phyloP scores from a whole-genome alignment of 805 yeast genomes.

The Candida tallmaniae region DNA sequence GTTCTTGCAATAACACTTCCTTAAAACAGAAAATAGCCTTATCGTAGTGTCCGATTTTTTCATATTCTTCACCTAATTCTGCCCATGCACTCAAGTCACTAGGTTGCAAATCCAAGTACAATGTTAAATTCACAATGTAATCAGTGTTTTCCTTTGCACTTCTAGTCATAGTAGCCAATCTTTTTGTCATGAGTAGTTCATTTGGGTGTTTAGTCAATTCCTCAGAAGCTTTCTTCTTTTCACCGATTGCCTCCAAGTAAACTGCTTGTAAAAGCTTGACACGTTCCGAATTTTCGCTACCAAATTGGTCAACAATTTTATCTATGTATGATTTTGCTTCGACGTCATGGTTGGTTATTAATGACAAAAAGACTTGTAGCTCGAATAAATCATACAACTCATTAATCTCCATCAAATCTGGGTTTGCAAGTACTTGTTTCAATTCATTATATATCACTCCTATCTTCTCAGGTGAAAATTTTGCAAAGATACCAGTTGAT shows the following conservation, averaged over 20 bases:
- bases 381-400: constrained; percentile 58
- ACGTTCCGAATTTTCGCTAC: constrained; percentile 44
- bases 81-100: constrained; percentile 75
- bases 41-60: constrained; percentile 54
- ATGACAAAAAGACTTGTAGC: constrained; percentile 62
- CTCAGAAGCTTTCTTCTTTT: constrained; percentile 21
- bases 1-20: constrained; percentile 65
- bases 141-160: constrained; percentile 15
- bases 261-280: constrained; percentile 51
- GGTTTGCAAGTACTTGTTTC: constrained; percentile 21
- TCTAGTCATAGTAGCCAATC: constrained; percentile 33
- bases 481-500: constrained; percentile 46
- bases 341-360: constrained; percentile 57
- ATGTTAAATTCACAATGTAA: constrained; percentile 54
- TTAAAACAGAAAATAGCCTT: constrained; percentile 64
- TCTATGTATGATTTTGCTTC: constrained; percentile 69
- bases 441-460: constrained; percentile 38
- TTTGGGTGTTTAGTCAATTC: constrained; percentile 27
- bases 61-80: constrained; percentile 68
- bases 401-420: constrained; percentile 37
- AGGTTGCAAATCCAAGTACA: constrained; percentile 61
- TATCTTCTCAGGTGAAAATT: constrained; percentile 43
- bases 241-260: constrained; percentile 53
- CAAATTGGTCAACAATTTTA: constrained; percentile 63
- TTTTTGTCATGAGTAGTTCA: constrained; percentile 32